These are phyloP conservation scores for Umbelopsis sp. DNA, from an alignment of 192 early-diverging fungal species.

Conservation along the genomic window DNA sequence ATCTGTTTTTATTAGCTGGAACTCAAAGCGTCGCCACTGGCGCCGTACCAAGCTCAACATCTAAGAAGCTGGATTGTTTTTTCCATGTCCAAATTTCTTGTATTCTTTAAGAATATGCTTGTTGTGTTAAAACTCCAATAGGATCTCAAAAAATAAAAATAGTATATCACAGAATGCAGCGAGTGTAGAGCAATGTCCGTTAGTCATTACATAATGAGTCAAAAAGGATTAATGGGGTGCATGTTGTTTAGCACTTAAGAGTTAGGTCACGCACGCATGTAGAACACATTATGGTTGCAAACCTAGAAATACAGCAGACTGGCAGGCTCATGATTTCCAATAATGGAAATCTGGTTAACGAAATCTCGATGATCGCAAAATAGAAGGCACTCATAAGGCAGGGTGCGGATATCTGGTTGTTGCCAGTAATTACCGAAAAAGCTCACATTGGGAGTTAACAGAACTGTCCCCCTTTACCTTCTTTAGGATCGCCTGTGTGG, in stretches of 20 bases:
- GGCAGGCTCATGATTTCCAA: neutral
- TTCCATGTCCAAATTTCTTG: neutral
- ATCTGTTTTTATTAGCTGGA: conserved; percentile 70
- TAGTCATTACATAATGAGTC: too few relatives aligned
- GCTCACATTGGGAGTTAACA: too few relatives aligned
- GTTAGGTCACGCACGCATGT: too few relatives aligned
- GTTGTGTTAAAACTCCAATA: conserved; percentile 1
- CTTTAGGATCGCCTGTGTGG: neutral
- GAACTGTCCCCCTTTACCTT: neutral
- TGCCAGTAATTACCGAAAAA: neutral
- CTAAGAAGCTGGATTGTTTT: conserved; percentile 53
- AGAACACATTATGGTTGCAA: too few relatives aligned
- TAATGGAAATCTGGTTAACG: neutral
- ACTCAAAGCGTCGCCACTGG: conserved; percentile 99
- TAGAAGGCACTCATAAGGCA: neutral
- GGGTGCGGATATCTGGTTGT: neutral
- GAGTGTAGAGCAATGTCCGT: too few relatives aligned
- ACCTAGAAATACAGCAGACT: too few relatives aligned
- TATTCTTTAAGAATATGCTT: neutral
- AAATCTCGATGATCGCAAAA: neutral
- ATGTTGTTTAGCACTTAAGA: too few relatives aligned
- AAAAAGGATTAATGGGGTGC: too few relatives aligned
- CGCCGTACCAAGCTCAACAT: conserved; percentile 97
- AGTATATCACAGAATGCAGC: too few relatives aligned
- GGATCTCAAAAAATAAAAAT: too few relatives aligned